Evolutionary conservation across 768 basidiomycete species (phyloP).

Genomic region (Leccinum truebloodii): DNA sequence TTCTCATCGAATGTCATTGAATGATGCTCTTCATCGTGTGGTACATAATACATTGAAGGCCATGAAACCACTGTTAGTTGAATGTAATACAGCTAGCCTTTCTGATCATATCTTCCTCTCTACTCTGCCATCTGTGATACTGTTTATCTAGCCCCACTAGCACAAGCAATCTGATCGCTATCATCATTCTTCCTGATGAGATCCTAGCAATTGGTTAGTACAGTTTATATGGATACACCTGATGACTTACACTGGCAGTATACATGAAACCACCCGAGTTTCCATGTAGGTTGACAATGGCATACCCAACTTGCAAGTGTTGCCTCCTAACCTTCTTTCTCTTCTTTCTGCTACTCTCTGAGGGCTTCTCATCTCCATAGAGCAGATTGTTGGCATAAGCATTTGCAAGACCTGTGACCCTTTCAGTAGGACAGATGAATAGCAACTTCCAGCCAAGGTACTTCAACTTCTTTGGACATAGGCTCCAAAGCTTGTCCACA

Average conservation of each 20-base stretch:
- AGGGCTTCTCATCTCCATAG: background rate
- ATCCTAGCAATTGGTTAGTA: background rate
- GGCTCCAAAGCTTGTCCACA: background rate
- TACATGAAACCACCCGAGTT: background rate
- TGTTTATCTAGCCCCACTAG: too few relatives aligned
- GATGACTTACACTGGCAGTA: background rate
- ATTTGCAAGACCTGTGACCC: background rate
- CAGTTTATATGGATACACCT: background rate
- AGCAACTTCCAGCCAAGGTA: background rate
- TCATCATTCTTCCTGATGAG: background rate
- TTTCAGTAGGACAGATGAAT: background rate
- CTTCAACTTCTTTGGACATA: background rate
- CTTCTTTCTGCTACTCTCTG: background rate
- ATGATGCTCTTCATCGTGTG: background rate
- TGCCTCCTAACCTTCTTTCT: background rate
- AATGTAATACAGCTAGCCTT: background rate
- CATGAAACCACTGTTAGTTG: background rate
- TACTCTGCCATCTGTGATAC: background rate
- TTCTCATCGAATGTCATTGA: background rate
- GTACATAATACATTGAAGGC: background rate
- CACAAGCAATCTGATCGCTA: background rate
- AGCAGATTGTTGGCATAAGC: background rate
- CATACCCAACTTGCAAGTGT: background rate
- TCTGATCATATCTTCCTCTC: background rate
- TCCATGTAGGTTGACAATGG: background rate